Conservation (phyloP, 805 yeast genomes). For the Pichia manshurica region DNA sequence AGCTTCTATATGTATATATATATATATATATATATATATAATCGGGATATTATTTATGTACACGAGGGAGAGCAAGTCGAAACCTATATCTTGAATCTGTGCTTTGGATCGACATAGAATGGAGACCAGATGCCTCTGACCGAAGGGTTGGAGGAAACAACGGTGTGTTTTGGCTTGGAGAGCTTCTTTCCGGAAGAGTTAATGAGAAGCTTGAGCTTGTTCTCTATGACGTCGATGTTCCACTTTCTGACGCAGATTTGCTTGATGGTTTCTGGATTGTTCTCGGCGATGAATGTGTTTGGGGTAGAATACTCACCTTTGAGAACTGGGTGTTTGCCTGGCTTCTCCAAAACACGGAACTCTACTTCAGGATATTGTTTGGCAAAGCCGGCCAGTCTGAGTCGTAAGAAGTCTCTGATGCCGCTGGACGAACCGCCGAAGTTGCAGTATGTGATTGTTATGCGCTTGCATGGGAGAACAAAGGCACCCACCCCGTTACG, state of each 20-base stretch:
- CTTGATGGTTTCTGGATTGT: conserved; percentile 24
- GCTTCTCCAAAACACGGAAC: conserved; percentile 60
- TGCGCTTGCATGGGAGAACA: conserved; percentile 66
- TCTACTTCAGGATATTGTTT: conserved; percentile 56
- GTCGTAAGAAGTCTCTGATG: conserved; percentile 57
- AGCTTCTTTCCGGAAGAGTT: conserved; percentile 64
- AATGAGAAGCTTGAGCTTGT: conserved; percentile 57
- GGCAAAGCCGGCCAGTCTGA: conserved; percentile 52
- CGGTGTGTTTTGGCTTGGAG: conserved; percentile 66
- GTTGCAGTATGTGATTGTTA: conserved; percentile 80
- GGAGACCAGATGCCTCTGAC: conserved; percentile 99
- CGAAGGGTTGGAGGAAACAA: conserved; percentile 70
- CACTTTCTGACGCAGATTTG: conserved; percentile 72
- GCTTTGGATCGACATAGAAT: conserved; percentile 59
- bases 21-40: conserved; percentile 10
- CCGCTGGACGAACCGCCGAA: conserved; percentile 95
- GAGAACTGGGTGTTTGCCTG: conserved; percentile 75
- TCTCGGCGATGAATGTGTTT: background rate
- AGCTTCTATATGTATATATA: background rate
- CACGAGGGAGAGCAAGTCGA: background rate
- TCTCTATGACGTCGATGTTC: conserved; percentile 52
- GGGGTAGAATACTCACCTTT: conserved; percentile 46
- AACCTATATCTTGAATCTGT: conserved; percentile 29
- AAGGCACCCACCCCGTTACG: conserved; percentile 76
- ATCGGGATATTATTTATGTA: background rate